Base-by-base conservation (phyloP, 2,329 filamentous ascomycete genomes). In the Tolypocladium ovalisporum region DNA sequence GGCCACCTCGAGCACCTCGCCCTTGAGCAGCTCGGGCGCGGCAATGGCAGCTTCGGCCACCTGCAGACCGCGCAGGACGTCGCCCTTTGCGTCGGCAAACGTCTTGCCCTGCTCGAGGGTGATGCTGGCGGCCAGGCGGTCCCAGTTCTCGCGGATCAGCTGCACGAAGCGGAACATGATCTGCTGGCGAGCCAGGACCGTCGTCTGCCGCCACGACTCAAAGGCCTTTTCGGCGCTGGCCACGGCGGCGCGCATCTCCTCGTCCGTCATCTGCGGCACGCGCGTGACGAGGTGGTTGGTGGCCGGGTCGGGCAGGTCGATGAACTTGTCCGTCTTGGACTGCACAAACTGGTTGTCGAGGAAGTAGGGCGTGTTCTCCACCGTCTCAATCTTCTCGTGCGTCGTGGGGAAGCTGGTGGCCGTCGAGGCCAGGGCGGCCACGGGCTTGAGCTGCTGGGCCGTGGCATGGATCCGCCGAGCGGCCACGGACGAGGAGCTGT, bases 81-180 rank as follows among this genome's bases (percentile, higher is more conserved):
- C 89, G 51, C 89, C 89, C 72, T 80, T 86, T 39, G 89, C 89
- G 71, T 94, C 89, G 56, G 86, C 87, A 71, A 93, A 87, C 0
- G 89, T 94, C 82, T 94, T 94, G 71, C 89, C 89, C 77, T 94
- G 89, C 77, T 94, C 89, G 57, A 93, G 79, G 8, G 88, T 92
- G 71, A 94, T 94, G 75, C 87, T 90, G 15, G 89, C 89, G 19
- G 89, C 89, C 63, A 94, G 75, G 22, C 89, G 81, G 71, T 94
- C 89, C 88, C 88, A 92, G 75, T 94, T 87, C 75, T 92, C 86
- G 55, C 88, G 79, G 70, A 94, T 90, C 67, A 94, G 76, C 36
- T 81, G 80, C 37, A 90, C 88, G 67, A 90, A 91, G 73, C 87
- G 88, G 80, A 94, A 93, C 87, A 93, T 90, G 75, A 93, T 86